These are phyloP conservation scores for Citrus australasica DNA, from an alignment of 345 rosid genomes.

Conservation along the genomic window DNA sequence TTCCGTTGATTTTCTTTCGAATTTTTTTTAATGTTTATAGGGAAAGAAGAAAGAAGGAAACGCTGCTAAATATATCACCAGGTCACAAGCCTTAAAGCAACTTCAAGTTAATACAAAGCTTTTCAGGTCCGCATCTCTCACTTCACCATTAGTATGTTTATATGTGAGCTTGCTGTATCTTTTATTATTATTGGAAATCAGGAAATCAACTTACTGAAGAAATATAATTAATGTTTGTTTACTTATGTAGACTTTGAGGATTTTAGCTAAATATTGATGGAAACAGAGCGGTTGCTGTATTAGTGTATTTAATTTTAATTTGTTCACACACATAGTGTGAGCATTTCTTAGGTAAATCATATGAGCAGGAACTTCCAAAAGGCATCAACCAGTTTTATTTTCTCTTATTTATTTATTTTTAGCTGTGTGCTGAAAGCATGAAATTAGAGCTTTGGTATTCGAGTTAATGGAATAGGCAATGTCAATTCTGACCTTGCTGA, in stretches of 20 bases:
- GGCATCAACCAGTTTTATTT: not conserved
- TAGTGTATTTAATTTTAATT: no score
- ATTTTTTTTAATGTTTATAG: conserved; percentile 27
- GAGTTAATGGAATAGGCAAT: not conserved
- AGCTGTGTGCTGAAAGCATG: not conserved
- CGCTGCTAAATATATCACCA: conserved; percentile 77
- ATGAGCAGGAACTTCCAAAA: not conserved
- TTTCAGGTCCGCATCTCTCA: conserved; percentile 52
- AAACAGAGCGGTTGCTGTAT: not conserved
- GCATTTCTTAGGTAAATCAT: not conserved
- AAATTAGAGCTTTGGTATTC: not conserved
- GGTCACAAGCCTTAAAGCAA: conserved; percentile 78
- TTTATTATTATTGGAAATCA: not conserved
- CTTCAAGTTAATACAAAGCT: conserved; percentile 71
- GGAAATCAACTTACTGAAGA: not conserved
- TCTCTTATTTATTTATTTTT: not conserved
- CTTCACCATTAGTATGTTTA: not conserved
- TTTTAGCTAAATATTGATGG: not conserved
- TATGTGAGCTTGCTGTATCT: not conserved
- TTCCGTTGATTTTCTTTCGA: not conserved
- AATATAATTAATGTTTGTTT: not conserved
- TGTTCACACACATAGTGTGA: not conserved
- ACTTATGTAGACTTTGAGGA: not conserved
- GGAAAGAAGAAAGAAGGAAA: conserved; percentile 99
- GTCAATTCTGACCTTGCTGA: not conserved